Evolutionary conservation across 495 filamentous ascomycete species (phyloP).

Genomic region (Talaromyces ruber): DNA sequence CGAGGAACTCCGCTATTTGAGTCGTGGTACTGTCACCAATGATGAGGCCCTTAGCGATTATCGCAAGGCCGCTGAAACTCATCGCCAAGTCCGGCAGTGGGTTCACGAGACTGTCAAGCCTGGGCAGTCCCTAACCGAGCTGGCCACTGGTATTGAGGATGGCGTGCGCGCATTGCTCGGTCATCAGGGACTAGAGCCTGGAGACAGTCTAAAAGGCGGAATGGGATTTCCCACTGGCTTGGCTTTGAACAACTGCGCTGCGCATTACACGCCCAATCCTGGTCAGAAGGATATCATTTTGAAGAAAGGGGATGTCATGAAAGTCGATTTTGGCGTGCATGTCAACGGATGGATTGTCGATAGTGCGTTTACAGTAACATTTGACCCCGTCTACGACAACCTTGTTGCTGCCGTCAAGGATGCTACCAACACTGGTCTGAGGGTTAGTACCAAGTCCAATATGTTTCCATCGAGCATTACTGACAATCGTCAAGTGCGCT

Average conservation of each 20-base stretch:
- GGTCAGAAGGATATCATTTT: constrained; percentile 50
- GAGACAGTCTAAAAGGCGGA: constrained; percentile 46
- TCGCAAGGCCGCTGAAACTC: constrained; percentile 51
- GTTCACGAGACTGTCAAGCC: constrained; percentile 48
- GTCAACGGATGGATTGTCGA: constrained; percentile 60
- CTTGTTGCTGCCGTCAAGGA: constrained; percentile 53
- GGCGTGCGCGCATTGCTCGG: constrained; percentile 48
- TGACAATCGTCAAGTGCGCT: constrained; percentile 31
- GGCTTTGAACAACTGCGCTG: constrained; percentile 50
- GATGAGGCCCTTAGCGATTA: constrained; percentile 50
- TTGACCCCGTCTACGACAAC: constrained; percentile 54
- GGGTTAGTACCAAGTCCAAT: constrained; percentile 18
- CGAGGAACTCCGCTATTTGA: constrained; percentile 49
- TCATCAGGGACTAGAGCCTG: constrained; percentile 49
- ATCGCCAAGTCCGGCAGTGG: constrained; percentile 53
- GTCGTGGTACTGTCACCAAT: constrained; percentile 37
- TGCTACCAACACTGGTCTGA: constrained; percentile 54
- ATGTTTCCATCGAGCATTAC: not conserved
- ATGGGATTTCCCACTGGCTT: constrained; percentile 59
- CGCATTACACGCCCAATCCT: constrained; percentile 57
- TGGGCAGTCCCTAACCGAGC: constrained; percentile 47
- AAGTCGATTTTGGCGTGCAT: constrained; percentile 61
- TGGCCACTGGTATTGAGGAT: constrained; percentile 55
- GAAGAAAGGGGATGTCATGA: constrained; percentile 52
- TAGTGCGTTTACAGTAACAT: constrained; percentile 55